These are phyloP conservation scores for Vanrija humicola DNA, from an alignment of 1,284 basidiomycete species.

Conservation along the genomic window DNA sequence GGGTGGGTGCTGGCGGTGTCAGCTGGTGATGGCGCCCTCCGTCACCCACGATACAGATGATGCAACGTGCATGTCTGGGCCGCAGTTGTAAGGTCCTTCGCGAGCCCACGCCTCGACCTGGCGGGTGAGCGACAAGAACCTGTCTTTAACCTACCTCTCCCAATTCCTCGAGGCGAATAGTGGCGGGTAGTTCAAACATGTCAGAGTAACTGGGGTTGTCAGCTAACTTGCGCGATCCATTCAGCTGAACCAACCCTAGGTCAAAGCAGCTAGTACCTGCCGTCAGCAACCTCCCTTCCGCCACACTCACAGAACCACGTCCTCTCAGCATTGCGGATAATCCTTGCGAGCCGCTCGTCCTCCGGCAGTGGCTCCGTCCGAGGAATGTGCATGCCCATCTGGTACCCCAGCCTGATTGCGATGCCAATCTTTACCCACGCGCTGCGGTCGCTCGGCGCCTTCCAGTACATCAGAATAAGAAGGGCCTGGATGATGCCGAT, in stretches of 20 bases:
- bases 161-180: constrained; percentile 9
- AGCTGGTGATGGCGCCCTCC: no score
- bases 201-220: constrained; percentile 4
- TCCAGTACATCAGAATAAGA: constrained; percentile 19
- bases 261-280: constrained; percentile 1
- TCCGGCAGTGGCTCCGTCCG: background rate
- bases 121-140: no score
- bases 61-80: background rate
- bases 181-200: constrained; percentile 10
- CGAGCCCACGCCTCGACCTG: no score
- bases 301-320: constrained; percentile 11
- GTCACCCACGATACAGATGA: background rate
- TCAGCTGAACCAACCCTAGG: no score
- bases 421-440: constrained; percentile 25
- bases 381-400: constrained; percentile 13
- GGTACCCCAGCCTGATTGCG: constrained; percentile 18
- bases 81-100: no score
- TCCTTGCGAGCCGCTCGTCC: constrained; percentile 3
- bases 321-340: constrained; percentile 1
- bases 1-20: no score
- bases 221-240: background rate
- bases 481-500: constrained; percentile 14
- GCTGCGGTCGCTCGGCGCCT: constrained; percentile 16
- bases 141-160: no score
- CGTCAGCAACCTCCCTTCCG: background rate